phyloP scores from a whole-genome alignment of 2,329 filamentous ascomycete species.

The Proliferodiscus dingleyae region DNA sequence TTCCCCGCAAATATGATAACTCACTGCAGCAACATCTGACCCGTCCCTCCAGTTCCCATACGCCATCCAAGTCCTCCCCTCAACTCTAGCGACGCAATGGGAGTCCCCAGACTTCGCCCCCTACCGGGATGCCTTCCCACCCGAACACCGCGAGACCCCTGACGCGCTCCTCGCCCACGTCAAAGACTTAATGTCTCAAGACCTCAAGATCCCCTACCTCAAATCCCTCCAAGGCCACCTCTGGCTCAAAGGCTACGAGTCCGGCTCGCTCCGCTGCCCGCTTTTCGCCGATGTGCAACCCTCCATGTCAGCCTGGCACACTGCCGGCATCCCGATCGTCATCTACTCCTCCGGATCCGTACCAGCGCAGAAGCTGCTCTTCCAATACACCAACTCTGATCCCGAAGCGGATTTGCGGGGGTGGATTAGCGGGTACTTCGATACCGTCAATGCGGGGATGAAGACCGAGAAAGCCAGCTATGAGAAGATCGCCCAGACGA shows the following conservation, averaged over 20 bases:
- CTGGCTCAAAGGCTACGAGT: slow-evolving; percentile 69
- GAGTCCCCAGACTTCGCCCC: slow-evolving; percentile 55
- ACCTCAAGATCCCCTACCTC: slow-evolving; percentile 71
- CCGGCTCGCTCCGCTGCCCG: slow-evolving; percentile 64
- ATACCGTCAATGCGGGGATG: slow-evolving; percentile 73
- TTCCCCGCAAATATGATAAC: neutral
- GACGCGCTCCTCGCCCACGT: slow-evolving; percentile 61
- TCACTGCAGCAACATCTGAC: slow-evolving; percentile 10
- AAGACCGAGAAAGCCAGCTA: slow-evolving; percentile 69
- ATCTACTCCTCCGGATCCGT: slow-evolving; percentile 83
- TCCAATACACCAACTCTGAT: slow-evolving; percentile 54
- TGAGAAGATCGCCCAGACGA: slow-evolving; percentile 29
- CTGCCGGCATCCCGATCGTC: slow-evolving; percentile 51
- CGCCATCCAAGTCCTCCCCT: slow-evolving; percentile 61
- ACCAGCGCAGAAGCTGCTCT: slow-evolving; percentile 74
- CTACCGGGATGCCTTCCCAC: slow-evolving; percentile 68
- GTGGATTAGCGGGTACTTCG: slow-evolving; percentile 64
- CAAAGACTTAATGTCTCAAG: slow-evolving; percentile 62
- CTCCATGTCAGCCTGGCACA: slow-evolving; percentile 55
- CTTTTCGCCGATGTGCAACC: slow-evolving; percentile 71
- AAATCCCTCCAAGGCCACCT: slow-evolving; percentile 77
- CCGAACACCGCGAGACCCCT: slow-evolving; percentile 54
- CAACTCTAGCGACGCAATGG: slow-evolving; percentile 63
- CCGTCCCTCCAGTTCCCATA: slow-evolving; percentile 63
- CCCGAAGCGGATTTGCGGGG: slow-evolving; percentile 51